Evolutionary conservation across 192 early-diverging fungal genomes (phyloP), one percentile per base, ranked within the genome.

Genomic region (Backusella parvicylindrica): DNA sequence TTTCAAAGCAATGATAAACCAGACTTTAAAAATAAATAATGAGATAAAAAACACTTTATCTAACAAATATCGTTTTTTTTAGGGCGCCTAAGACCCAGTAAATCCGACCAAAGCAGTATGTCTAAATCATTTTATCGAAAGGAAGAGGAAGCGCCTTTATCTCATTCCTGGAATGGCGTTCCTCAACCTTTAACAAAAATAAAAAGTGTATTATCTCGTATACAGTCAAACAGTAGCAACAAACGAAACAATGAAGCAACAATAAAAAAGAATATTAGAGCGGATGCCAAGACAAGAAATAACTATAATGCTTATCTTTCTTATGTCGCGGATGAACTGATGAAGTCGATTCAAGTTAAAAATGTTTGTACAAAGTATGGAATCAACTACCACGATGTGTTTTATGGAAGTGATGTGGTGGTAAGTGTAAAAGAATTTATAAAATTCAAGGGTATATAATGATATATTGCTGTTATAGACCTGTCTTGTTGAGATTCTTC

Each of bases 361-460:
- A 89, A 88, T 9, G 85, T 91, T 38, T 80, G 86, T 31, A 26
- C 13, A 35, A 92, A 93, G 71, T 92, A 97, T 67, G 88, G 85
- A 2, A 84, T 97, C 43, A 92, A 96, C 79, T 94, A 97, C 76
- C 88, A 86, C 47, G 83, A 92, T 70, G 91, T 88, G 73, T 98
- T 99, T 80, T 86, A 89, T 63, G 97, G 97, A 38, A 88, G 88
- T 67, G 94, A 95, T 35, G 93, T 93, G 31, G 94, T 98, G 73
- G 93, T 95, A 84, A 77, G 83, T 6, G 8, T 63, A 16, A n/a
- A 31, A 8, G 6, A 33, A 60, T 23, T 28, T 28, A 60, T 26
- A 28, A 60, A 60, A 13, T 28, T 11, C 2, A 3, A 60, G 6
- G 12, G 18, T 33, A 36, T 33, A 30, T 36, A 23, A 36, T 71